These are phyloP conservation scores for Pythium sp. DNA, from an alignment of 352 stramenopile species.

Conservation along the genomic window DNA sequence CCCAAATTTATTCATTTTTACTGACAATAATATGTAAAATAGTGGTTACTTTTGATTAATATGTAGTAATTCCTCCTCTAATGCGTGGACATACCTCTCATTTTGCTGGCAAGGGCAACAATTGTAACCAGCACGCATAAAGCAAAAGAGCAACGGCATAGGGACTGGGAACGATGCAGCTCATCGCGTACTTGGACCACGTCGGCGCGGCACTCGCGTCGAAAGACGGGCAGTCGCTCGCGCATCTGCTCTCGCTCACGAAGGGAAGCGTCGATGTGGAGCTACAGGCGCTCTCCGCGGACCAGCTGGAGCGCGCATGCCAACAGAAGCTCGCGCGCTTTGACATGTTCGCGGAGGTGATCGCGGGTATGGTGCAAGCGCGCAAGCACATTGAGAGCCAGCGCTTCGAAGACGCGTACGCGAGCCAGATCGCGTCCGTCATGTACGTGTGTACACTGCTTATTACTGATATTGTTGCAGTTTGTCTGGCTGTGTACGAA, in stretches of 20 bases:
- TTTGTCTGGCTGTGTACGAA: background rate
- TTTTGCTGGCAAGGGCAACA: background rate
- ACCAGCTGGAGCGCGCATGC: constrained; percentile 54
- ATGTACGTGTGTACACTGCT: constrained; percentile 33
- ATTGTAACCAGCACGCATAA: background rate
- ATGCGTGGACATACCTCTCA: no score
- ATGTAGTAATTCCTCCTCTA: no score
- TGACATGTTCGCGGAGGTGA: constrained; percentile 51
- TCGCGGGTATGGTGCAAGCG: constrained; percentile 57
- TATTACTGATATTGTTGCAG: background rate
- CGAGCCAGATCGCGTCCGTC: constrained; percentile 61
- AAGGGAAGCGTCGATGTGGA: constrained; percentile 30
- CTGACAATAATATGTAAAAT: no score
- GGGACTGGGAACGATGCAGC: constrained; percentile 34
- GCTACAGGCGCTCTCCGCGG: constrained; percentile 37
- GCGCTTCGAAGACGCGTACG: constrained; percentile 57
- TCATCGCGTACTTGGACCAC: constrained; percentile 59
- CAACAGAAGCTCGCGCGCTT: constrained; percentile 58
- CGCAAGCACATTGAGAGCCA: constrained; percentile 51
- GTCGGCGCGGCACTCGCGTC: constrained; percentile 43
- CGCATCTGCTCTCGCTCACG: constrained; percentile 50
- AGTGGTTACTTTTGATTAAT: no score
- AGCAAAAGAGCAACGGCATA: background rate
- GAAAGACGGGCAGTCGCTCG: constrained; percentile 51
- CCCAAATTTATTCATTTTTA: no score